These are phyloP conservation scores for Epichloe sp. DNA, from an alignment of 2,329 filamentous ascomycete species.

Conservation along the genomic window DNA sequence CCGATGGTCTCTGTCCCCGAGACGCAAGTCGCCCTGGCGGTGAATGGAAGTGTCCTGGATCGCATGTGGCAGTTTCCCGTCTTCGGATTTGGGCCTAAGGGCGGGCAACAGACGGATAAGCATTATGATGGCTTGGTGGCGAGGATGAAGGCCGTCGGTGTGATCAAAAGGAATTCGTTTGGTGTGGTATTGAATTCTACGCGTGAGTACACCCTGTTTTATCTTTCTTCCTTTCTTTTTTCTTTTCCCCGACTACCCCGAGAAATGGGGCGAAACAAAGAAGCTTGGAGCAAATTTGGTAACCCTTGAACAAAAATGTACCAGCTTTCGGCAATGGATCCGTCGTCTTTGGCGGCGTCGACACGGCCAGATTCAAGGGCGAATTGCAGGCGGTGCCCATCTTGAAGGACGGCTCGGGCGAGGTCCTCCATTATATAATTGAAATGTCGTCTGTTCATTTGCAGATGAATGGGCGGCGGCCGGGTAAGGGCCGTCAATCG, in stretches of 20 bases:
- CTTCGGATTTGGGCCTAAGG: not conserved
- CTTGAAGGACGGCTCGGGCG: not conserved
- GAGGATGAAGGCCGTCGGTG: not conserved
- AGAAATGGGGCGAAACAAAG: too few species aligned
- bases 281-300: too few species aligned
- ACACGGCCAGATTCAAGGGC: not conserved
- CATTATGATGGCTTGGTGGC: not conserved
- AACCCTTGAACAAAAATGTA: too few species aligned
- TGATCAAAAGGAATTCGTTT: not conserved
- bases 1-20: not conserved
- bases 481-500: not conserved
- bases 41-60: not conserved
- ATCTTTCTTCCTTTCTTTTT: too few species aligned
- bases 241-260: too few species aligned
- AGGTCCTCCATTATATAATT: not conserved
- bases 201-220: not conserved
- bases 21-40: not conserved
- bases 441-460: not conserved
- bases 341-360: not conserved
- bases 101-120: not conserved
- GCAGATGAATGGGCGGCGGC: not conserved
- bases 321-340: not conserved
- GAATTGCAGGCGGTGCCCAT: not conserved
- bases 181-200: not conserved
- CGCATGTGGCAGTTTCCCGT: not conserved